Conservation (phyloP, 2,329 filamentous ascomycete species). For the Peltaster fructicola region DNA sequence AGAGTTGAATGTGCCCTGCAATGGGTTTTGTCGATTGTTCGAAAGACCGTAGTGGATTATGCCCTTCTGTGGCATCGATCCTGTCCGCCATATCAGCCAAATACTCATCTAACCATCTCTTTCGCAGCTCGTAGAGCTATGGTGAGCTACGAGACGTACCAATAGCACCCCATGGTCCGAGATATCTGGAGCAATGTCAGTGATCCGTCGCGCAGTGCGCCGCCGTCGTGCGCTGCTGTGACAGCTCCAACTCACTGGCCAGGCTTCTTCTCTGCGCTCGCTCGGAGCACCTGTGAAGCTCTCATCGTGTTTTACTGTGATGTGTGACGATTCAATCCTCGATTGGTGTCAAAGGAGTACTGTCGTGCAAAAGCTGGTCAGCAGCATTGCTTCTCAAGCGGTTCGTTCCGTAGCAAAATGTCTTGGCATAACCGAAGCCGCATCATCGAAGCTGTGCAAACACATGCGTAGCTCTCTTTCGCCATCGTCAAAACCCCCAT, state of each 20-base stretch:
- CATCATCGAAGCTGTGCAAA: too few relatives aligned
- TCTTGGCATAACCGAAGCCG: too few relatives aligned
- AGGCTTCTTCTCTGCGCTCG: constrained; percentile 23
- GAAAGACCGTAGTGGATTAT: constrained; percentile 57
- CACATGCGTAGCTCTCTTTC: too few relatives aligned
- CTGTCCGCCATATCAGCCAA: too few relatives aligned
- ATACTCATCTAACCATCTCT: too few relatives aligned
- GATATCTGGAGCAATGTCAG: constrained; percentile 34
- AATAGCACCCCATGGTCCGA: constrained; percentile 58
- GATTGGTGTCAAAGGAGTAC: too few relatives aligned
- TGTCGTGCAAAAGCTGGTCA: too few relatives aligned
- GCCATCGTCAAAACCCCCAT: constrained; percentile 18
- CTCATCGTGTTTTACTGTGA: constrained; percentile 24
- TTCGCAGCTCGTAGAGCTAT: neutral
- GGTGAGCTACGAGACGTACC: constrained; percentile 38
- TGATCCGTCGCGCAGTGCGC: too few relatives aligned
- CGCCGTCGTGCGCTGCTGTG: too few relatives aligned
- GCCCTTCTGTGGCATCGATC: constrained; percentile 39
- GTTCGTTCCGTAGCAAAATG: neutral
- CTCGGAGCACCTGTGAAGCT: constrained; percentile 15
- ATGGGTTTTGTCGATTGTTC: constrained; percentile 73
- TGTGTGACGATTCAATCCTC: too few relatives aligned
- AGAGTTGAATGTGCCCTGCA: constrained; percentile 59
- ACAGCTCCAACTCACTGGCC: constrained; percentile 24
- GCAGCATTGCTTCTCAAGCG: too few relatives aligned